A percentile compares a stretch with the other conserved stretches of the same genome.
Evolutionary conservation across 176 grass and related monocot species (phyloP).

Genomic region (Alopecurus myosuroides): DNA sequence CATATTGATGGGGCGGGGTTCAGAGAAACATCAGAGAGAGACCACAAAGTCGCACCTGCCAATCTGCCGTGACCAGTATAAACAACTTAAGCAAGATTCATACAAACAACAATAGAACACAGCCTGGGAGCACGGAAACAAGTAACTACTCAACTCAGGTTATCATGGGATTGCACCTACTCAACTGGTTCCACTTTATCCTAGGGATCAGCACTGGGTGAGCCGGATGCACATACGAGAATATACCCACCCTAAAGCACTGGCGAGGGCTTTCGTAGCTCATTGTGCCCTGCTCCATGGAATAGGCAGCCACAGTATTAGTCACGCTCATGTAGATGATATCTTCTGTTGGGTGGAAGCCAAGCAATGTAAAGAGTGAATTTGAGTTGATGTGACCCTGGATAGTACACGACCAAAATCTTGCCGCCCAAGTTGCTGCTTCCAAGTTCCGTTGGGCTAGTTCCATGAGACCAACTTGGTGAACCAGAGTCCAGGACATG

Average conservation of each 20-base stretch:
- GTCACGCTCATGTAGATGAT: neutral
- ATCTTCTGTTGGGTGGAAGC: constrained; percentile 5
- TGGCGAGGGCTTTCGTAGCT: too few relatives aligned
- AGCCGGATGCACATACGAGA: too few relatives aligned
- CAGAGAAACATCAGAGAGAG: neutral
- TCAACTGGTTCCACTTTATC: neutral
- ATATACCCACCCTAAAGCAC: too few relatives aligned
- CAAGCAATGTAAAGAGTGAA: neutral
- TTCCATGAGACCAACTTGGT: neutral
- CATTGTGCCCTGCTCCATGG: neutral
- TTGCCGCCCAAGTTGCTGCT: neutral
- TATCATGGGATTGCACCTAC: neutral
- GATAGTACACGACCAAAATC: neutral
- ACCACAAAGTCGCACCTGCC: neutral
- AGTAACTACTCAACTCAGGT: neutral
- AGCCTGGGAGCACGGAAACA: neutral
- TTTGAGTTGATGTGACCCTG: neutral
- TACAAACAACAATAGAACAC: neutral
- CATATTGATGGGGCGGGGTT: neutral
- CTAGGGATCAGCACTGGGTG: neutral
- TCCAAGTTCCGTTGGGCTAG: neutral
- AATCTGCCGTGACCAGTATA: neutral
- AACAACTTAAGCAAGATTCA: neutral
- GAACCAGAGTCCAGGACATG: neutral
- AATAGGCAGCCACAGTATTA: neutral